Evolutionary conservation across 306 rosid species (phyloP), one percentile per base, ranked within the genome.

Genomic region (Pueraria montana): DNA sequence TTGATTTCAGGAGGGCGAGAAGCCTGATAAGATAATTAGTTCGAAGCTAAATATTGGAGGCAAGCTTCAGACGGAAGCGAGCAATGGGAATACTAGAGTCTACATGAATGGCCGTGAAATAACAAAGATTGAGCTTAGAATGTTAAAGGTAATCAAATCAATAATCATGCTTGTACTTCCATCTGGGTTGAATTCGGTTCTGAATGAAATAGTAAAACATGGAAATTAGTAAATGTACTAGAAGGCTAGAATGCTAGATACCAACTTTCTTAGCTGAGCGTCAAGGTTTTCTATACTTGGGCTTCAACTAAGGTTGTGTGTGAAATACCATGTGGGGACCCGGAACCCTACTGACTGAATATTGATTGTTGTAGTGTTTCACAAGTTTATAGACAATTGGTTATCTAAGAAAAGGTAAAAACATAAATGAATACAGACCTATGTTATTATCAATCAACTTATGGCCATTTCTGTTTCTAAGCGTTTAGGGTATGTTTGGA

Each of bases 31-130:
- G 87, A 86, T 94, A 48, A 88, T 94, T 67, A 92, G 93, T 82
- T 89, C 98, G 3, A 94, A 94, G 81, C 86, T 94, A 64, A 94
- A 91, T 71, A 91, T 92, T 78, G 97, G 97, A 43, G 98, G 97
- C 17, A 94, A 94, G 81, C 97, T 94, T 85, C 86, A 67, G 79
- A 82, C 46, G 14, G 91, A 91, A 42, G 97, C 98, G 6, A 94
- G 98, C 86, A 89, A 86, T 59, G 98, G 98, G 75, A 92, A 78
- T 86, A 92, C 97, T 17, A 88, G 86, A 84, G 98, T 94, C 56
- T 91, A 87, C 86, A 92, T 94, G 85, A 94, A 94, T 87, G 97
- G 98, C 26, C 97, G 97, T 10, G 98, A 94, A 80, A 94, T 94
- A 85, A 94, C 97, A 23, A 92, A 80, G 89, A 72, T 88, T 61